A percentile compares a stretch with the other conserved stretches of the same genome.
phyloP scores from a whole-genome alignment of 306 rosid genomes.

The Begonia fuchsioides region DNA sequence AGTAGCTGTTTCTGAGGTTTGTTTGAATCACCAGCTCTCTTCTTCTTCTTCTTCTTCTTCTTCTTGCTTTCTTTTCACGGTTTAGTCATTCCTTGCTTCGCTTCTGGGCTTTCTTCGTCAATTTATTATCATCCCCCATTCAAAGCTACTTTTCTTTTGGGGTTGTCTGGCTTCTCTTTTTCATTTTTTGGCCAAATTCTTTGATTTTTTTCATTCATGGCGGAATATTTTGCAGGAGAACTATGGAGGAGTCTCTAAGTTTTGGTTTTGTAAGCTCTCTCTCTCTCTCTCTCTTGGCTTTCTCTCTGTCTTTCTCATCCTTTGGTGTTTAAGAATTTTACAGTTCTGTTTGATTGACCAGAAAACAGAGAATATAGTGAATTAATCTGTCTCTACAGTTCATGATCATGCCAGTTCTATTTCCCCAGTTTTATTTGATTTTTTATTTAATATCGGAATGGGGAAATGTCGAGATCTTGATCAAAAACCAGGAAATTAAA shows the following conservation, averaged over 20 bases:
- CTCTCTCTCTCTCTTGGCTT: background rate
- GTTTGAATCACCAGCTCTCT: background rate
- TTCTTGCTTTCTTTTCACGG: background rate
- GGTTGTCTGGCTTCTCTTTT: too few relatives aligned
- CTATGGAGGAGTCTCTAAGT: background rate
- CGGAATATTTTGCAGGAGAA: background rate
- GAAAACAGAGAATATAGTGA: too few relatives aligned
- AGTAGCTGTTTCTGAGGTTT: background rate
- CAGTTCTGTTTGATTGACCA: too few relatives aligned
- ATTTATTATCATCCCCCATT: background rate
- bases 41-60: background rate
- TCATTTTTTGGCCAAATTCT: too few relatives aligned
- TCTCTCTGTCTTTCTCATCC: background rate
- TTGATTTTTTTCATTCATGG: background rate
- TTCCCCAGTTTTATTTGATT: too few relatives aligned
- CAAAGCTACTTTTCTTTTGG: background rate
- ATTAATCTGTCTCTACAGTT: too few relatives aligned
- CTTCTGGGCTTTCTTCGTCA: background rate
- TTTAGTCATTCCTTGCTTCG: background rate
- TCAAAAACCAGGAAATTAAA: too few relatives aligned
- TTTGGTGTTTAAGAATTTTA: background rate
- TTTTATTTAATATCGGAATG: too few relatives aligned
- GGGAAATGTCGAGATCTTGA: too few relatives aligned
- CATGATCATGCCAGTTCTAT: too few relatives aligned
- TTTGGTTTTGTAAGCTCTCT: slow-evolving; percentile 2